Evolutionary conservation across 768 basidiomycete genomes (phyloP).

Genomic region (Boletus coccyginus): DNA sequence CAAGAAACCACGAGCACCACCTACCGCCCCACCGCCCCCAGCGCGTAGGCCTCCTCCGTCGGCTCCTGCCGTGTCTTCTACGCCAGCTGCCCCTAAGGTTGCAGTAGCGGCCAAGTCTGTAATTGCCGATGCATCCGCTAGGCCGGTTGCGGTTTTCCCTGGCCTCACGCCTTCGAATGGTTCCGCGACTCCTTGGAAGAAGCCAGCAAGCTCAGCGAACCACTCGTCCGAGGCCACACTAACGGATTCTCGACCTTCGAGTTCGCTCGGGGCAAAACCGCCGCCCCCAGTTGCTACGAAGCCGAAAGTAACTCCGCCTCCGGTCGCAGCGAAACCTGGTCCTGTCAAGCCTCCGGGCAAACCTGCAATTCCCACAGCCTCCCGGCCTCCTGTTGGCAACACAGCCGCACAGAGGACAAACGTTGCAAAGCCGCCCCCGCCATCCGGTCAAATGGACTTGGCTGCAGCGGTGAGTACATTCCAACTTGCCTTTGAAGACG

Average conservation of each 20-base stretch:
- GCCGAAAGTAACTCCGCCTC: slow-evolving; percentile 61
- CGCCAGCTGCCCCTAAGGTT: slow-evolving; percentile 34
- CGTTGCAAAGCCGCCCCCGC: slow-evolving; percentile 41
- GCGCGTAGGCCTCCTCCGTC: slow-evolving; percentile 44
- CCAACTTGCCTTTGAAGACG: background rate
- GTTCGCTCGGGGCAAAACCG: slow-evolving; percentile 46
- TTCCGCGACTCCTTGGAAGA: slow-evolving; percentile 74
- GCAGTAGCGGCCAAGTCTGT: slow-evolving; percentile 42
- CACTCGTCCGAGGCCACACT: slow-evolving; percentile 39
- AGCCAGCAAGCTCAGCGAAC: slow-evolving; percentile 36
- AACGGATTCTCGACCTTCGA: slow-evolving; percentile 49
- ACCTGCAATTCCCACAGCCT: slow-evolving; percentile 59
- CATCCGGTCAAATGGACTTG: slow-evolving; percentile 70
- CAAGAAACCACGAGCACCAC: slow-evolving; percentile 58
- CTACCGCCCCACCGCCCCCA: slow-evolving; percentile 72
- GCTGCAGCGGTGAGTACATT: slow-evolving; percentile 68
- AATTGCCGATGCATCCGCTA: slow-evolving; percentile 60
- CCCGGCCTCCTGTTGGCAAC: slow-evolving; percentile 42
- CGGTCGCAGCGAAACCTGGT: slow-evolving; percentile 52
- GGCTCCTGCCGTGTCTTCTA: slow-evolving; percentile 35
- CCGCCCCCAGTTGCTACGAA: slow-evolving; percentile 64
- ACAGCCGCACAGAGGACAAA: slow-evolving; percentile 39
- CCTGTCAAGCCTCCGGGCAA: slow-evolving; percentile 51
- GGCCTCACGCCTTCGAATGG: slow-evolving; percentile 70
- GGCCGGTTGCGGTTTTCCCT: slow-evolving; percentile 80